Conservation (phyloP, 192 early-diverging fungal species). For the Endogone sp. region DNA sequence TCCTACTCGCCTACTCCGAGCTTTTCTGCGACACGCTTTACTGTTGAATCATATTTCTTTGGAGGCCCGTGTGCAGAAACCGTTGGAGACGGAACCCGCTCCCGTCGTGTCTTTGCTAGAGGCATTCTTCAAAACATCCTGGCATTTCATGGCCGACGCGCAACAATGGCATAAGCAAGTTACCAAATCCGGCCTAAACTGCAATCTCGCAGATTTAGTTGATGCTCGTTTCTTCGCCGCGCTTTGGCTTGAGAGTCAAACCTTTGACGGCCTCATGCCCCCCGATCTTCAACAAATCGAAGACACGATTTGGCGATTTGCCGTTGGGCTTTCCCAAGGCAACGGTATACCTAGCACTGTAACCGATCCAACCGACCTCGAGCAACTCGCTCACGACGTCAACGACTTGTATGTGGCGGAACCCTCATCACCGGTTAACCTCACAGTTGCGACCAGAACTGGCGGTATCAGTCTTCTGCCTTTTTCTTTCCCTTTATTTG, state of each 20-base stretch:
- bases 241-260: neutral
- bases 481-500: constrained; percentile 6
- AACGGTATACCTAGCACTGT: too few species aligned
- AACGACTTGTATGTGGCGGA: too few species aligned
- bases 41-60: constrained; percentile 17
- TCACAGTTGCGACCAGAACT: too few species aligned
- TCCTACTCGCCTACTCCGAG: neutral
- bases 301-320: neutral
- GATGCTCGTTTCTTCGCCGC: constrained; percentile 11
- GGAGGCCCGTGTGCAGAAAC: neutral
- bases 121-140: neutral
- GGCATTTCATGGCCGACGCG: too few species aligned
- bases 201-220: constrained; percentile 17
- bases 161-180: neutral
- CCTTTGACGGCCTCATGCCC: neutral
- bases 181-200: neutral
- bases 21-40: constrained; percentile 13
- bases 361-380: too few species aligned
- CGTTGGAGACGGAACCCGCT: neutral
- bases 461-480: neutral
- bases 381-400: too few species aligned
- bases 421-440: too few species aligned
- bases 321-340: too few species aligned
- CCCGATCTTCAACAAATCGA: constrained; percentile 7
- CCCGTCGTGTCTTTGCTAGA: neutral